A percentile compares a stretch with the other conserved stretches of the same genome.
phyloP scores from a whole-genome alignment of 805 yeast genomes.

The Saturnispora saitoi region DNA sequence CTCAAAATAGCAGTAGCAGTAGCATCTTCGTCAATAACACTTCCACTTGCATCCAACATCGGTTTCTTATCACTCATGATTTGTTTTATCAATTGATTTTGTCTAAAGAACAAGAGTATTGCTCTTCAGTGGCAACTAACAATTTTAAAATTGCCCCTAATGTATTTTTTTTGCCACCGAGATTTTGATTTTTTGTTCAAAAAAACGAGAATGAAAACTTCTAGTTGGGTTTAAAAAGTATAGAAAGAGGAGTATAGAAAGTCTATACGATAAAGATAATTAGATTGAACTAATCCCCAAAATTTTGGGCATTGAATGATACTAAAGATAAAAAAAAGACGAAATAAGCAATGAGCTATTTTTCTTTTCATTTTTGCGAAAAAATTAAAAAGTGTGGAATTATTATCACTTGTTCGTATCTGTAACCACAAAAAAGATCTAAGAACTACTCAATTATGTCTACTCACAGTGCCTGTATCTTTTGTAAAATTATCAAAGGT shows the following conservation, averaged over 20 bases:
- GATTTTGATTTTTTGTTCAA: not conserved
- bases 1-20: slow-evolving; percentile 97
- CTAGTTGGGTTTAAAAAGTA: not conserved
- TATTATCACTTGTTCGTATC: too few species aligned
- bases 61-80: slow-evolving; percentile 25
- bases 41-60: slow-evolving; percentile 31
- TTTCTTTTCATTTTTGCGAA: too few species aligned
- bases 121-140: slow-evolving; percentile 6
- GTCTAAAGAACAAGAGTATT: not conserved
- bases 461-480: slow-evolving; percentile 60
- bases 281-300: too few species aligned
- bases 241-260: not conserved
- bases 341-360: too few species aligned
- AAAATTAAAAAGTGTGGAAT: too few species aligned
- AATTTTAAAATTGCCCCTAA: not conserved
- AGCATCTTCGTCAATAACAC: slow-evolving; percentile 28
- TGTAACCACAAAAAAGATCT: not conserved
- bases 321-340: too few species aligned
- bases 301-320: too few species aligned
- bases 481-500: slow-evolving; percentile 90
- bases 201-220: not conserved
- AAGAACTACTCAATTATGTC: slow-evolving; percentile 22
- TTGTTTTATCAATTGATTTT: not conserved
- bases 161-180: not conserved
- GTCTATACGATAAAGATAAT: too few species aligned